Evolutionary conservation across 345 rosid genomes (phyloP), one percentile per base, ranked within the genome.

Genomic region (Pistacia integerrima): DNA sequence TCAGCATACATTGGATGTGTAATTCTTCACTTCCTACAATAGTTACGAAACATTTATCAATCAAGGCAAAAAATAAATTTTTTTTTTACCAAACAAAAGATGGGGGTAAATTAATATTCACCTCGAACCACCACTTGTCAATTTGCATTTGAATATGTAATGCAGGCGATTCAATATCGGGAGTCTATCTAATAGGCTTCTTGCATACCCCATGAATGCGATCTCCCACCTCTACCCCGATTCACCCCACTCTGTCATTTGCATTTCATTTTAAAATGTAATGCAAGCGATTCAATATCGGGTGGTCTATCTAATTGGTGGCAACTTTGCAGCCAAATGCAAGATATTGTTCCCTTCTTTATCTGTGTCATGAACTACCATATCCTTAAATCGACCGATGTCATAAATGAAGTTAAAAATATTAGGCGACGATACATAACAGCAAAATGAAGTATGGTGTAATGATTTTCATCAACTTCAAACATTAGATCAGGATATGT

Each of bases 111-210:
- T 44, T 28, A 28, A 28, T 28, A 28, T 0, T 60, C 51, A 81
- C 80, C 72, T 76, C 60, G 41, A 76, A 81, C 83, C 83, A 81
- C 28, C 71, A 1, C 4, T 72, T 13, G 46, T 80, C 80, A 0
- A 58, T 11, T 12, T 41, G 80, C 52, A 80, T 55, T 11, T 76
- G 80, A 9, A 80, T 41, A 49, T 76, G 78, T 33, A 72, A 80
- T 55, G 78, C 81, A 28, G 30, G 30, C 4, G 81, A 30, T 55
- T 16, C 75, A 16, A 28, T 51, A 7, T 64, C 33, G 36, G n/a
- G n/a, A n/a, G n/a, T n/a, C n/a, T n/a, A n/a, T n/a, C n/a, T n/a
- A n/a, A n/a, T n/a, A n/a, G n/a, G n/a, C n/a, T n/a, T n/a, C n/a
- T n/a, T n/a, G n/a, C n/a, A n/a, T n/a, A n/a, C n/a, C n/a, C n/a